A percentile compares a stretch with the other conserved stretches of the same genome.
Evolutionary conservation across 257 asterid species (phyloP).

Genomic region (Przewalskia tangutica): DNA sequence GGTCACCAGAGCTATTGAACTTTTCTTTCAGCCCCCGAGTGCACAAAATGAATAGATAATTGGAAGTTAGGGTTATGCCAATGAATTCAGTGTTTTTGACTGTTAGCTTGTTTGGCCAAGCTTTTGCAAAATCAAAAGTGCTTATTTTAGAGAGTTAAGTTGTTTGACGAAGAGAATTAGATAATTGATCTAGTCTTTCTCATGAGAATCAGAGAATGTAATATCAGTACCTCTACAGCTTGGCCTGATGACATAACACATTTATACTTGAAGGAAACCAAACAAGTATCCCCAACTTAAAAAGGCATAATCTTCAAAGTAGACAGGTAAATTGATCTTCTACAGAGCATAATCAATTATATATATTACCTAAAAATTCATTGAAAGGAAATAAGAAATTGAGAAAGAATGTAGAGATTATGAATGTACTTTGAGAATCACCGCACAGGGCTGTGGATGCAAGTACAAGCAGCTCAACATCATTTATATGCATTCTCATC

Average conservation of each 20-base stretch:
- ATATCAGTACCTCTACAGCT: background rate
- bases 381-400: background rate
- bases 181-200: background rate
- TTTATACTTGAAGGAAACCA: background rate
- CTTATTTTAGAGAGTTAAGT: too few relatives aligned
- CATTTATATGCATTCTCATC: conserved; percentile 37
- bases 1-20: too few relatives aligned
- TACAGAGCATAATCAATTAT: background rate
- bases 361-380: background rate
- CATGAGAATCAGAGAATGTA: background rate
- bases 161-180: background rate
- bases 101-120: too few relatives aligned
- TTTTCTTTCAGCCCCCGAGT: background rate
- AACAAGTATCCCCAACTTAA: background rate
- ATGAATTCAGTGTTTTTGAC: too few relatives aligned
- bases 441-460: conserved; percentile 39
- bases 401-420: background rate
- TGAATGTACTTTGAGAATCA: conserved; percentile 42
- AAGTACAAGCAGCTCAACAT: conserved; percentile 52
- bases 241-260: background rate
- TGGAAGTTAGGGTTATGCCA: too few relatives aligned
- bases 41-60: background rate
- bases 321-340: background rate
- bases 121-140: too few relatives aligned
- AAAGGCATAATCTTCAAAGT: background rate